These are phyloP conservation scores for Colletotrichum sp. DNA, from an alignment of 2,329 filamentous ascomycete genomes.

Conservation along the genomic window DNA sequence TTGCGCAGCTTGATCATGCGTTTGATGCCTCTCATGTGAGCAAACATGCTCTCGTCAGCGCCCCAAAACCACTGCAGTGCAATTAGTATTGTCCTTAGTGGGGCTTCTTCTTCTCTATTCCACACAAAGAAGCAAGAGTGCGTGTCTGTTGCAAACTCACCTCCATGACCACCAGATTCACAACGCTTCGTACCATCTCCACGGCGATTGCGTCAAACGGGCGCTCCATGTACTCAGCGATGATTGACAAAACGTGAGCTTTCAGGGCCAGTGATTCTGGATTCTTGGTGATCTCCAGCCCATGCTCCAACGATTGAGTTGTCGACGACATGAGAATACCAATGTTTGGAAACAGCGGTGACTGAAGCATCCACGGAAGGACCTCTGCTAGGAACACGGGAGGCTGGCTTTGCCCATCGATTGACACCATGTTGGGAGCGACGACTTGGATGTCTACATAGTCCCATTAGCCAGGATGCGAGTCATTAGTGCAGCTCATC, in stretches of 20 bases:
- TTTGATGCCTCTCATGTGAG: conserved; percentile 33
- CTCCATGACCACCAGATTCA: conserved; percentile 35
- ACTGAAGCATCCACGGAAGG: conserved; percentile 34
- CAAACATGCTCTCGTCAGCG: conserved; percentile 32
- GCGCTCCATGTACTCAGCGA: conserved; percentile 28
- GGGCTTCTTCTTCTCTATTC: rapidly evolving
- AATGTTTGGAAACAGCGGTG: conserved; percentile 32
- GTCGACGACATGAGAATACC: conserved; percentile 33
- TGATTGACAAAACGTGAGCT: conserved; percentile 28
- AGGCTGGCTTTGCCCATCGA: conserved; percentile 31
- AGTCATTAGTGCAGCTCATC: not conserved
- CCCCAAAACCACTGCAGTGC: conserved; percentile 25
- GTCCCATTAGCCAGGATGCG: not conserved
- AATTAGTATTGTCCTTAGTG: not conserved
- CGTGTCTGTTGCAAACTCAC: not conserved
- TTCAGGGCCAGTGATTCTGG: conserved; percentile 30
- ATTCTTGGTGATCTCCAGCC: conserved; percentile 23
- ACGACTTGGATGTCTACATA: conserved; percentile 28
- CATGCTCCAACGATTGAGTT: conserved; percentile 28
- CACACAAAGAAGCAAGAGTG: not conserved
- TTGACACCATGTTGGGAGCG: conserved; percentile 33
- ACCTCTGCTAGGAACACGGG: conserved; percentile 27
- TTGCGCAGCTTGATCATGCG: conserved; percentile 31
- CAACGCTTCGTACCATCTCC: conserved; percentile 31
- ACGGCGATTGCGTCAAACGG: conserved; percentile 24